Evolutionary conservation across 331 rosid genomes (phyloP), one percentile per base, ranked within the genome.

Genomic region (Phaseolus coccineus): DNA sequence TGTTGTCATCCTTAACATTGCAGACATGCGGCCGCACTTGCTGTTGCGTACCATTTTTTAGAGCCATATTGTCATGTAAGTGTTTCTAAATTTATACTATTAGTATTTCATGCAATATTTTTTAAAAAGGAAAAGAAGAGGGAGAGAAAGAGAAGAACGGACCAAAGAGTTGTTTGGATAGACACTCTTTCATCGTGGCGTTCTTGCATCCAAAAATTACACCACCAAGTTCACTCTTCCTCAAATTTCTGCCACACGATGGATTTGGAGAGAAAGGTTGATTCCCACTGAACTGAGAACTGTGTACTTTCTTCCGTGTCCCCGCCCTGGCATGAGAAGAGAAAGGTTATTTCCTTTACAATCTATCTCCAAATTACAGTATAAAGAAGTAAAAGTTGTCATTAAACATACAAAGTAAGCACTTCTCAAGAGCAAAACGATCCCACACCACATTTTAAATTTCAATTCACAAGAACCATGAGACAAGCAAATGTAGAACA

Each of bases 161-260:
- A 95, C 97, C 98, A 85, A 95, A 95, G 42, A 95, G 86, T 77
- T 92, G 96, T 63, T 88, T 92, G 6, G 84, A 87, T 22, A 92
- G 88, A 63, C 97, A 92, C 73, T 95, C 97, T 58, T 74, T 80
- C 0, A 95, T 84, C 4, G 94, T 95, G 65, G 8, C 15, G 15
- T 79, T 83, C 85, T 75, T 95, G 89, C 94, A 87, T 24, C 98
- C 97, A 82, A 95, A 92, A 73, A 92, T 84, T 67, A 91, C 96
- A 6, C 96, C 89, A 15, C 98, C 98, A 75, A 95, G 98, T 73
- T 91, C 73, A 76, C 75, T 74, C 77, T 82, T 87, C 8, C 15
- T 25, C 94, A 95, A 85, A 81, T 88, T 90, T 84, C 97, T 89
- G 68, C 84, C 73, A 35, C 27, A 46, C 8, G 1, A 40, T 3